Conservation (phyloP, 257 asterid genomes). For the Cordia subcordata region DNA sequence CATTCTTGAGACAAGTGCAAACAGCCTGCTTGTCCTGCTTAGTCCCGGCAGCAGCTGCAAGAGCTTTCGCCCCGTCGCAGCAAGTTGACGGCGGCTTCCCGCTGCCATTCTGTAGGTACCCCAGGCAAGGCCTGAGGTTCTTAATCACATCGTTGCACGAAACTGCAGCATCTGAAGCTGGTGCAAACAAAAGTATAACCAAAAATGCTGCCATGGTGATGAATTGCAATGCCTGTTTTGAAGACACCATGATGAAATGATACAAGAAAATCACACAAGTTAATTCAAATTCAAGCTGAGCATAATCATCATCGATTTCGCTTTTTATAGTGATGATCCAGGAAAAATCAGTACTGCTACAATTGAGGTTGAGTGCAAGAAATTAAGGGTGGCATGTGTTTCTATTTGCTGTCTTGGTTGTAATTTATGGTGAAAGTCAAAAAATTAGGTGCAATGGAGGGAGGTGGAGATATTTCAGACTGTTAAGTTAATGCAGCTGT, state of each 20-base stretch:
- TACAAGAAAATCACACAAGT: background rate
- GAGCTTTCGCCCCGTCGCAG: slow-evolving; percentile 44
- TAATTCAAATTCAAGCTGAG: too few species aligned
- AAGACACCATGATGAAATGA: slow-evolving; percentile 23
- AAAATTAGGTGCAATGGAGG: slow-evolving; percentile 14
- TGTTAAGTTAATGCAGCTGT: background rate
- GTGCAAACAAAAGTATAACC: slow-evolving; percentile 9
- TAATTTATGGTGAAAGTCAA: slow-evolving; percentile 1
- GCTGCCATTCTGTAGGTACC: slow-evolving; percentile 44
- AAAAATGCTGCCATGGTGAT: slow-evolving; percentile 11
- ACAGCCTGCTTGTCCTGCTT: slow-evolving; percentile 52
- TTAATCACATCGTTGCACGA: slow-evolving; percentile 50
- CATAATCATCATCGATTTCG: background rate
- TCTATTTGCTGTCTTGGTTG: background rate
- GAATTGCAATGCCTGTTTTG: slow-evolving; percentile 15
- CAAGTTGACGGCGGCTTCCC: slow-evolving; percentile 51
- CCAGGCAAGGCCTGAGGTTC: slow-evolving; percentile 44
- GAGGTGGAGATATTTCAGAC: background rate
- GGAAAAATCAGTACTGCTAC: slow-evolving; percentile 4
- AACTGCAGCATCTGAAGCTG: slow-evolving; percentile 29
- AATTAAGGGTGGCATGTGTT: slow-evolving; percentile 4
- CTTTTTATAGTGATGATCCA: slow-evolving; percentile 5
- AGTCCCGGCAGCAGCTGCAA: slow-evolving; percentile 35
- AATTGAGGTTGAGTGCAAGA: slow-evolving; percentile 33
- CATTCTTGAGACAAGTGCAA: slow-evolving; percentile 58